Percentiles rank a stretch among this genome's conserved stretches.
These are phyloP conservation scores for Phytophthora megakarya DNA, from an alignment of 352 stramenopile species.

Conservation along the genomic window DNA sequence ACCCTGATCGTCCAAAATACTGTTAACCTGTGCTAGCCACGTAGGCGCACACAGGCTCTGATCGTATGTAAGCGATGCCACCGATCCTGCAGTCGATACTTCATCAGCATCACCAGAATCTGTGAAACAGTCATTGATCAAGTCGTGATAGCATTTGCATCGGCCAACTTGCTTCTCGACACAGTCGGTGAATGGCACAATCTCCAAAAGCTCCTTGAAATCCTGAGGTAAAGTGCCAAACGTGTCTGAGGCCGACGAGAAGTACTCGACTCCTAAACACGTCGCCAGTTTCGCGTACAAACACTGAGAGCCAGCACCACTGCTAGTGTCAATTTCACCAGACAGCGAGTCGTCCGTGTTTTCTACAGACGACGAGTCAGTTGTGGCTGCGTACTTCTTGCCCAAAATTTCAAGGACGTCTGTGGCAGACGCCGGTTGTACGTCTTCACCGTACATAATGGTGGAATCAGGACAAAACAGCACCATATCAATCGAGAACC, in stretches of 20 bases:
- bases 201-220: conserved; percentile 67
- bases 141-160: conserved; percentile 56
- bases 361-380: conserved; percentile 28
- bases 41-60: conserved; percentile 57
- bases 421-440: conserved; percentile 35
- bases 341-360: conserved; percentile 40
- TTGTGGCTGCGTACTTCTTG: conserved; percentile 56
- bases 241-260: conserved; percentile 42
- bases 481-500: conserved; percentile 75
- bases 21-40: conserved; percentile 52
- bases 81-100: conserved; percentile 34
- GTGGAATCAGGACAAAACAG: conserved; percentile 75
- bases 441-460: conserved; percentile 77
- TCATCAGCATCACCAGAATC: conserved; percentile 50
- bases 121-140: conserved; percentile 49
- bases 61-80: conserved; percentile 48
- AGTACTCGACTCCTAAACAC: conserved; percentile 63
- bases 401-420: conserved; percentile 51
- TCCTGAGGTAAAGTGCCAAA: conserved; percentile 73
- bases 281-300: conserved; percentile 69
- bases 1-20: conserved; percentile 54
- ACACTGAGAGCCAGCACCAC: conserved; percentile 50
- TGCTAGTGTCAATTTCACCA: conserved; percentile 28
- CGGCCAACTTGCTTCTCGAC: conserved; percentile 43
- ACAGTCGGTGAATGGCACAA: conserved; percentile 50